phyloP scores from a whole-genome alignment of 73 alveolate genomes.

The Paramecium octaurelia region DNA sequence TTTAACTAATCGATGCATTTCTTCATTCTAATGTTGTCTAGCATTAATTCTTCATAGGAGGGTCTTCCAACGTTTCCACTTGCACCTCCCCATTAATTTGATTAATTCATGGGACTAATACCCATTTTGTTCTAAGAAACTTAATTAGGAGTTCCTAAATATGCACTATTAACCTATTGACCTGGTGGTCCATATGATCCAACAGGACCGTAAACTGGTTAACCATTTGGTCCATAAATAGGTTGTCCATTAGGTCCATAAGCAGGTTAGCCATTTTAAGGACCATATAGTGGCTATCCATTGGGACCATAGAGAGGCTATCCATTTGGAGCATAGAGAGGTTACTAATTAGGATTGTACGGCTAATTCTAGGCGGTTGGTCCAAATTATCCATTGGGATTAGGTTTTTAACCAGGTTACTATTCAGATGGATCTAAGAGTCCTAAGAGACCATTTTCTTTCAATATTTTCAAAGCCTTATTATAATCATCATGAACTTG shows the following conservation, averaged over 20 bases:
- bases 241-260: conserved; percentile 24
- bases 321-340: neutral
- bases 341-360: neutral
- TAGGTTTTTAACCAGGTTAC: neutral
- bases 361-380: neutral
- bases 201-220: neutral
- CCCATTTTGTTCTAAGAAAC: neutral
- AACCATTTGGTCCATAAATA: neutral
- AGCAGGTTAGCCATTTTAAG: neutral
- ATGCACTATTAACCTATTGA: conserved; percentile 7
- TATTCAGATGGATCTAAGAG: neutral
- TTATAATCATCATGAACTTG: conserved; percentile 11
- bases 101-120: neutral
- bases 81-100: conserved; percentile 24
- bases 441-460: neutral
- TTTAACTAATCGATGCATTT: conserved; percentile 36
- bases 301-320: neutral
- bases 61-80: conserved; percentile 2
- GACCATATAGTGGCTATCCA: neutral
- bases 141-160: conserved; percentile 38
- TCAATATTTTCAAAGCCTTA: neutral
- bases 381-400: neutral
- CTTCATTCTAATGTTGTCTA: conserved; percentile 41
- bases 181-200: neutral
- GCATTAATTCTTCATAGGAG: conserved; percentile 1